Base-by-base conservation (phyloP, 2,329 filamentous ascomycete species). In the Cladophialophora carrionii region DNA sequence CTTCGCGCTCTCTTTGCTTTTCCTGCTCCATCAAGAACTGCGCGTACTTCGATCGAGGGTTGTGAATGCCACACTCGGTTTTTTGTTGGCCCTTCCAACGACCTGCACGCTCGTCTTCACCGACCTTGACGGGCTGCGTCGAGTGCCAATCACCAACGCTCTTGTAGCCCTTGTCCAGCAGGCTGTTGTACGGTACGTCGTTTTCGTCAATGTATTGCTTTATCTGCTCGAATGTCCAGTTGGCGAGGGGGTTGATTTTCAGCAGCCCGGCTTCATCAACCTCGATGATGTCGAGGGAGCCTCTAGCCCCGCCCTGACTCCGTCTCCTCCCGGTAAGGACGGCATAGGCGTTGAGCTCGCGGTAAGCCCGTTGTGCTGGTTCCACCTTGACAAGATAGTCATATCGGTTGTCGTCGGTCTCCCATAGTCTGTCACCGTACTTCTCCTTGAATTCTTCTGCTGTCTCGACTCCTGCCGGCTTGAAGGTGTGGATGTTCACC, bases 21-120 rank as follows among this genome's bases (percentile, higher is more conserved):
- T 92, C 88, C 78, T 90, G 86, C 67, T 92, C 87, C 73, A 84
- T 83, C 62, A 96, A 80, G 79, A 90, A 97, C 79, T 93, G 88
- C 10, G 92, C 90, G 75, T 98, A 99, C 72, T 92, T 89, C 64
- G 91, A 96, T 78, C 93, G 89, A 80, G 95, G 96, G 84, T 98
- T 98, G 86, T 99, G 95, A 75, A 99, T 98, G 55, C 95, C 95
- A 78, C 95, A 99, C 82, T 99, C 95, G 17, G 92, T 96, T 88
- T 99, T 99, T 74, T 85, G 82, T 78, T 92, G 90, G 68, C 95
- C 95, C 85, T 96, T 97, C 95, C 95, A 99, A 72, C 95, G 89
- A 64, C 95, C 95, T 8, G 95, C 90, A 58, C 95, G 89, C 86
- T 99, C 95, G 74, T 98, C 95, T 80, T 99, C 95, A 70, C 91